Conservation (phyloP, 2,329 filamentous ascomycete species). For the Leptographium lundbergii region DNA sequence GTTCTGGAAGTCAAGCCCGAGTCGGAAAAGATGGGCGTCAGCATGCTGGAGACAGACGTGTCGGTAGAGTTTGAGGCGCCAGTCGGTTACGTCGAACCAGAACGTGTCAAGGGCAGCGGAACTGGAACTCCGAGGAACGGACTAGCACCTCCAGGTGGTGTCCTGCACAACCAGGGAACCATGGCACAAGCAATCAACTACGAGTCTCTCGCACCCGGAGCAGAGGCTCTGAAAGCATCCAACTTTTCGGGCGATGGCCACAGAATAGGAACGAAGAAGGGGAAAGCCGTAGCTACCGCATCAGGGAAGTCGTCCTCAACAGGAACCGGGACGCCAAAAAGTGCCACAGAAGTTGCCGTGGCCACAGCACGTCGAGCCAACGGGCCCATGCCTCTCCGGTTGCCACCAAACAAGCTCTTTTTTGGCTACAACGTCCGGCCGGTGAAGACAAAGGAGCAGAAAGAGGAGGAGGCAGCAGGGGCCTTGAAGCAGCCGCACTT, state of each 20-base stretch:
- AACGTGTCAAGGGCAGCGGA: constrained; percentile 50
- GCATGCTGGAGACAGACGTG: constrained; percentile 91
- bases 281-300: constrained; percentile 45
- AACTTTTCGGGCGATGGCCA: constrained; percentile 75
- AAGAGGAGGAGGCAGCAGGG: constrained; percentile 51
- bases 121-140: constrained; percentile 73
- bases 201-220: constrained; percentile 69
- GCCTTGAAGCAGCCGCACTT: constrained; percentile 62
- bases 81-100: constrained; percentile 85
- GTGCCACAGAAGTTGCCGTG: constrained; percentile 35
- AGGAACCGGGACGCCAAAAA: constrained; percentile 35
- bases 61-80: constrained; percentile 93
- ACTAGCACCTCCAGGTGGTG: constrained; percentile 57
- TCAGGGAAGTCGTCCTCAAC: neutral
- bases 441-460: constrained; percentile 64
- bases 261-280: constrained; percentile 75
- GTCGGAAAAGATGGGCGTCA: constrained; percentile 70
- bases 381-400: constrained; percentile 72
- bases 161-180: constrained; percentile 71
- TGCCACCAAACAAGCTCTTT: constrained; percentile 85
- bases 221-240: constrained; percentile 54
- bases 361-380: constrained; percentile 41
- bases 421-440: constrained; percentile 93
- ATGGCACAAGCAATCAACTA: constrained; percentile 99
- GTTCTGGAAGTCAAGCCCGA: constrained; percentile 89